Evolutionary conservation across 2,329 filamentous ascomycete genomes (phyloP), one percentile per base, ranked within the genome.

Genomic region (Graphilbum fragrans): DNA sequence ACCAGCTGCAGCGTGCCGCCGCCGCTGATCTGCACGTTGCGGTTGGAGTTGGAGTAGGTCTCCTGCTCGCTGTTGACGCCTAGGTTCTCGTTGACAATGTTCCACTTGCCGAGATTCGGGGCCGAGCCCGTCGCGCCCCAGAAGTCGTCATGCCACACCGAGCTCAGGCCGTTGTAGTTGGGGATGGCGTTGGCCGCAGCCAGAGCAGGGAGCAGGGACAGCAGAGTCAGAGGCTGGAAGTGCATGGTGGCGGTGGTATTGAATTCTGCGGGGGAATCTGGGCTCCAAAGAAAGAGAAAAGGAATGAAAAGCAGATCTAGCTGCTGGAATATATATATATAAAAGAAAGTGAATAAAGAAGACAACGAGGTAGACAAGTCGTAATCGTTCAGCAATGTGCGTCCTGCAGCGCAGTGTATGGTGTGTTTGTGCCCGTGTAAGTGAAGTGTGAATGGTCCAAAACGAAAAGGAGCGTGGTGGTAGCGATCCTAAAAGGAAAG

Each of bases 61-160:
- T 77, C 59, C 16, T 66, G 49, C 50, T 76, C 71, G 49, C 66
- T 61, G 62, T 76, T 77, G 45, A 80, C 72, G 55, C 77, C 79
- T 55, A 80, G 70, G 47, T 74, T 69, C 51, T 72, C 65, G 39
- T 69, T 72, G 49, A 71, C 66, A 25, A 45, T 40, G 45, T 64
- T 58, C 69, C 69, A 73, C 37, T 55, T 55, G 38, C 21, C 48
- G 5, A 46, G 39, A 51, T 59, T 54, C 5, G 66, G 62, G 1
- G 52, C 43, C 2, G 51, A 45, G 33, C 62, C 61, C 17, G 53
- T 47, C 1, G 39, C 25, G 7, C 69, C 69, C 3, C 41, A 32
- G 42, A 72, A 73, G 20, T 47, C 50, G 20, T 70, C 66, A 5
- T 61, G 53, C 65, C 65, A 73, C 32, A 65, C 36, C 7, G 56